phyloP scores from a whole-genome alignment of 345 rosid species.

The Brassica incana region DNA sequence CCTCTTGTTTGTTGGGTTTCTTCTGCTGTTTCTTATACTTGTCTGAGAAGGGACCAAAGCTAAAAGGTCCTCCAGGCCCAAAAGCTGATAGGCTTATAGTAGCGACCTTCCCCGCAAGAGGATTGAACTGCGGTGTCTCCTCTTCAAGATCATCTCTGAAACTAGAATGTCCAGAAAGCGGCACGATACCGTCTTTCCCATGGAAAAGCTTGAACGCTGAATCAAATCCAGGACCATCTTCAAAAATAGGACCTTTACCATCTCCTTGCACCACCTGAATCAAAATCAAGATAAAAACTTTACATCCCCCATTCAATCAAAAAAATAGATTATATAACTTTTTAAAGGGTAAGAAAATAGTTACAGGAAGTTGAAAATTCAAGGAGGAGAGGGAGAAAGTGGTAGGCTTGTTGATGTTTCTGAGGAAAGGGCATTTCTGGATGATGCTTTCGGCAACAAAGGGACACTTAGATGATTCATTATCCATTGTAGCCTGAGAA shows the following conservation, averaged over 20 bases:
- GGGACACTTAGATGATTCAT: neutral
- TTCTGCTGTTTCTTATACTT: conserved; percentile 66
- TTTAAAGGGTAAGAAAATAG: neutral
- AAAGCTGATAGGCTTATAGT: conserved; percentile 76
- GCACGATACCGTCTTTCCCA: conserved; percentile 83
- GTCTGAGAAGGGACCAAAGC: conserved; percentile 66
- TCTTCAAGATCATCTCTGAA: conserved; percentile 20
- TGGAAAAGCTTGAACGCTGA: conserved; percentile 78
- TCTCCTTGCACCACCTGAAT: conserved; percentile 54
- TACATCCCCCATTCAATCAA: neutral
- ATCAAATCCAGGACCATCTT: conserved; percentile 78
- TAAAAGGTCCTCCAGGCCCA: conserved; percentile 74
- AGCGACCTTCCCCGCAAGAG: conserved; percentile 66
- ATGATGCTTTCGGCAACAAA: neutral
- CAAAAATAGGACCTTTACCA: conserved; percentile 83
- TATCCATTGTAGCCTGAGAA: conserved; percentile 3
- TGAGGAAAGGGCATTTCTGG: neutral
- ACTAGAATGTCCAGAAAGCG: conserved; percentile 54
- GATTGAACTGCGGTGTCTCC: conserved; percentile 58
- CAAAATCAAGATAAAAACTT: conserved; percentile 1
- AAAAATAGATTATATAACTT: neutral
- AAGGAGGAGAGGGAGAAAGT: neutral
- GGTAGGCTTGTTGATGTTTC: neutral
- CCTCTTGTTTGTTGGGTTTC: conserved; percentile 68
- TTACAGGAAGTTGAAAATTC: neutral